Evolutionary conservation across 805 yeast genomes (phyloP), one percentile per base, ranked within the genome.

Genomic region (Candida vaughaniae): DNA sequence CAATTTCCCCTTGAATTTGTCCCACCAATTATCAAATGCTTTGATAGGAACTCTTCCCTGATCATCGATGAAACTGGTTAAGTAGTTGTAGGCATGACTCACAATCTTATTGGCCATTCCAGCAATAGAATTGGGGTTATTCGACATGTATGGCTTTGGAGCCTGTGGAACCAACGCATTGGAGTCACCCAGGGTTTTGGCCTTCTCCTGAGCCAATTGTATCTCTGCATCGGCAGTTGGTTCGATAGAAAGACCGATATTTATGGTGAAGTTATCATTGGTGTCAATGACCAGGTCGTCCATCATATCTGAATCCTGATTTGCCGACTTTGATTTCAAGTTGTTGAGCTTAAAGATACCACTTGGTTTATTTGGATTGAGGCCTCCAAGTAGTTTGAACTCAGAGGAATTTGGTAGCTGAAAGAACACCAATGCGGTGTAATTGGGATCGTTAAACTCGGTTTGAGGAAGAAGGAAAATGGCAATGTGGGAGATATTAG

Each of bases 11-110:
- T 77, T 85, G 63, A 93, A 91, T 60, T 88, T 90, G 46, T 75
- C 81, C 99, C 99, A 87, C 99, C 99, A 91, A 27, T 76, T 82
- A 55, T 91, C 95, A 52, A 91, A 91, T 29, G 80, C 84, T 52
- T 82, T 85, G 54, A 91, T 85, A 3, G 90, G 84, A 3, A 91
- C 96, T 48, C 80, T 86, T 2, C 95, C 95, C 16, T 75, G 69
- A 4, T 66, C 57, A 53, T 88, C 95, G 6, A 88, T 75, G 56
- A 90, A 91, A n/a, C 97, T 86, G 2, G 95, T 80, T 33, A 91
- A 62, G 56, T 77, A 93, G 55, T 93, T 90, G 62, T 91, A 93
- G 1, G 97, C 97, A 59, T 93, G 88, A 25, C 81, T 81, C 15
- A 93, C 95, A 39, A 93, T 88, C 55, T 85, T 86, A 43, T 85